phyloP scores from a whole-genome alignment of 768 basidiomycete genomes.

The Lyophyllum decastes region DNA sequence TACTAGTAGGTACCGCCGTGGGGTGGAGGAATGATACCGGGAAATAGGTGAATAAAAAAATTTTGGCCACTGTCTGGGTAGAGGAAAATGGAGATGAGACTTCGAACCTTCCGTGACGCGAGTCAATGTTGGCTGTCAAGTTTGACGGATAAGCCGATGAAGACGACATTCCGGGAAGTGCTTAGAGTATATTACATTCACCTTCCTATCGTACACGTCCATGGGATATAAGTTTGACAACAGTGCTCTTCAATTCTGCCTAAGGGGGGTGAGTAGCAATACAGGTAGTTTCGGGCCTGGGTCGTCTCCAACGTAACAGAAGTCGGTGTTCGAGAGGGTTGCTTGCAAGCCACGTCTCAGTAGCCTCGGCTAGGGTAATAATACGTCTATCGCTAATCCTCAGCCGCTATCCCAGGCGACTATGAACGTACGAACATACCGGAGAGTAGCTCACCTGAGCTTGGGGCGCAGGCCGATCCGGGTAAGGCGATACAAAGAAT shows the following conservation, averaged over 20 bases:
- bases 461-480: conserved; percentile 38
- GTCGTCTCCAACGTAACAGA: conserved; percentile 1
- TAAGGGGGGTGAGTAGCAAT: neutral
- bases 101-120: neutral
- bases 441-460: conserved; percentile 15
- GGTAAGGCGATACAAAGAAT: conserved; percentile 49
- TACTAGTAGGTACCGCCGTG: neutral
- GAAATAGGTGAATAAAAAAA: no score
- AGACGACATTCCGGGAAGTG: conserved; percentile 3
- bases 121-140: conserved; percentile 9
- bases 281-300: neutral
- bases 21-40: neutral
- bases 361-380: conserved; percentile 12
- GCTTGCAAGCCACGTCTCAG: neutral
- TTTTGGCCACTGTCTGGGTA: no score
- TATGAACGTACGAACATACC: conserved; percentile 1
- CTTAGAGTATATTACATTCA: conserved; percentile 18
- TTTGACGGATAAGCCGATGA: conserved; percentile 9
- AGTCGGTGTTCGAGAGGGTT: neutral
- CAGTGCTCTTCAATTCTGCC: neutral
- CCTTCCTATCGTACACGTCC: conserved; percentile 21
- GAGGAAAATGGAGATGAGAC: neutral
- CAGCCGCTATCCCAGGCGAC: neutral
- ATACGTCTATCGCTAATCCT: conserved; percentile 5
- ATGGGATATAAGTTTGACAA: conserved; percentile 9